Evolutionary conservation across 129 eudicot genomes (phyloP).

Genomic region (Logfia minima): DNA sequence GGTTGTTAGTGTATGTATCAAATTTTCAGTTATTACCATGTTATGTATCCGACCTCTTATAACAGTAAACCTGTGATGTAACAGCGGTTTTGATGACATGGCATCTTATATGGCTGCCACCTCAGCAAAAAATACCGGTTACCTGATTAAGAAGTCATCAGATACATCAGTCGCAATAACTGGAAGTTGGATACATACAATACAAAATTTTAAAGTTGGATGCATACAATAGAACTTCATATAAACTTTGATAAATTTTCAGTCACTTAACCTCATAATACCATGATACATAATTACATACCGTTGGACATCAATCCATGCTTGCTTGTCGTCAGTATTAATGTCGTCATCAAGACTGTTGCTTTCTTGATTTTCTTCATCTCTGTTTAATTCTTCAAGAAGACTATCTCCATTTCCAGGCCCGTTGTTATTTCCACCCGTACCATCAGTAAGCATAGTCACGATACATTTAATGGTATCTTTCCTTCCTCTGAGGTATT

Average conservation of each 20-base stretch:
- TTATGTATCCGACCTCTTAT: too few species aligned
- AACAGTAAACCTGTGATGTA: too few species aligned
- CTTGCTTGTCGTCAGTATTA: conserved; percentile 85
- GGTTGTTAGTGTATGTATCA: too few species aligned
- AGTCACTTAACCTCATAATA: not conserved
- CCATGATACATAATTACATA: conserved; percentile 27
- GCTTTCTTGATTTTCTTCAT: conserved; percentile 89
- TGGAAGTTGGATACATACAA: not conserved
- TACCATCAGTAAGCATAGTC: conserved; percentile 97
- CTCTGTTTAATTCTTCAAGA: conserved; percentile 96
- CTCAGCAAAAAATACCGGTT: too few species aligned
- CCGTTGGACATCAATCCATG: conserved; percentile 87
- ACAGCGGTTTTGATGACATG: too few species aligned
- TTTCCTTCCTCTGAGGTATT: conserved; percentile 85
- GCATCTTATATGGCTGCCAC: too few species aligned
- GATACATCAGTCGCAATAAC: too few species aligned
- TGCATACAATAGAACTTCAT: too few species aligned
- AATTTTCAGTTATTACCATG: too few species aligned
- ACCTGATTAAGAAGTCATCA: too few species aligned
- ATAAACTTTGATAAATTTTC: not conserved
- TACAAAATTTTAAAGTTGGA: not conserved
- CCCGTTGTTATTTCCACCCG: conserved; percentile 69
- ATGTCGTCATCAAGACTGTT: conserved; percentile 67
- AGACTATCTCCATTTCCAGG: conserved; percentile 90
- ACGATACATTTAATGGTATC: conserved; percentile 97